Base-by-base conservation (phyloP, 2,329 filamentous ascomycete species). In the Grosmannia clavigera region DNA sequence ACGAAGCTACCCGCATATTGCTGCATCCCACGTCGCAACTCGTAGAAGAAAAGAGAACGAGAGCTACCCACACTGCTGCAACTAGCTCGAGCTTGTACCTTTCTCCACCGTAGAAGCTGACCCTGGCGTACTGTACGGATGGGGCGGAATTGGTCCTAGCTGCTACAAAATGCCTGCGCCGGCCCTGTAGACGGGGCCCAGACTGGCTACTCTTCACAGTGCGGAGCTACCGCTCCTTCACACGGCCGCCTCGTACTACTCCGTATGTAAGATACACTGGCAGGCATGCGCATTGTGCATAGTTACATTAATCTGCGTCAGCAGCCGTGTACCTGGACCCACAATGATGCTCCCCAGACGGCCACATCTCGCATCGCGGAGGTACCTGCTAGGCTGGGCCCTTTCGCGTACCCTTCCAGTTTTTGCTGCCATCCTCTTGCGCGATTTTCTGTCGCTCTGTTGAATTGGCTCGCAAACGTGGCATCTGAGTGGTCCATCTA, bases 291-390 rank as follows among this genome's bases (percentile, higher is more conserved):
- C 57, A 31, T 38, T 57, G 35, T 51, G 57, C 12, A 53, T 52
- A 66, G 67, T 62, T 66, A 68, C 69, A 62, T 69, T 65, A 63
- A 65, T 67, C 63, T 67, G 66, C 64, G 64, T 65, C 63, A 63
- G 63, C 61, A 57, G 56, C 56, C 61, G 66, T 60, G 70, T 71
- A 70, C 65, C 66, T 33, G 57, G 14, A 38, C 60, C 65, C 66
- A 64, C 65, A 61, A 58, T 57, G 56, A 57, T 60, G 53, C 63
- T 58, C 64, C 63, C 61, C 63, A 61, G 57, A 61, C 57, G 61
- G 63, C 56, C 64, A 67, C 62, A 65, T 64, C 62, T 63, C 60
- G 58, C 59, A 61, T 58, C 51, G 25, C 61, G 57, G 61, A 67
- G 66, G 68, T 71, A 70, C 70, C 63, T 71, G 58, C 54, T 58